These are phyloP conservation scores for Zangia roseola DNA, from an alignment of 768 basidiomycete genomes.

Conservation along the genomic window DNA sequence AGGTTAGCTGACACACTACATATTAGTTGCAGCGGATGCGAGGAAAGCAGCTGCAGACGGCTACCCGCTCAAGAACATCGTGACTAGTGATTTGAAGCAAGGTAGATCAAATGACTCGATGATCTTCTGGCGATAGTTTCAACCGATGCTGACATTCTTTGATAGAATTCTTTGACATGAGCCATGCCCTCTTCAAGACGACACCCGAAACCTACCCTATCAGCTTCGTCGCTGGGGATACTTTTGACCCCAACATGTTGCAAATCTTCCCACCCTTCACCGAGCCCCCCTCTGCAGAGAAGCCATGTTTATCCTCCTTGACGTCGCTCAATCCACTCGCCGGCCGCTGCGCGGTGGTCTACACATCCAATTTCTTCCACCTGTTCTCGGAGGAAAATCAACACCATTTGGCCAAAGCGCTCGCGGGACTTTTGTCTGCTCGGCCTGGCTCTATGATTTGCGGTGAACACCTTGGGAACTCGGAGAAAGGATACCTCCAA, in stretches of 20 bases:
- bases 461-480: slow-evolving; percentile 24
- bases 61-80: slow-evolving; percentile 37
- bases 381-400: slow-evolving; percentile 32
- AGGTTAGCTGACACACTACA: background rate
- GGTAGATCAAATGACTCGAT: slow-evolving; percentile 21
- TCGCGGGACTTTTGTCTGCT: slow-evolving; percentile 30
- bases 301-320: slow-evolving; percentile 33
- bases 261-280: slow-evolving; percentile 31
- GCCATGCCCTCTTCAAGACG: slow-evolving; percentile 60
- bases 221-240: slow-evolving; percentile 56
- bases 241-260: slow-evolving; percentile 47
- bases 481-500: background rate
- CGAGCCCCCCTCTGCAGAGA: slow-evolving; percentile 18
- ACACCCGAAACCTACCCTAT: slow-evolving; percentile 49
- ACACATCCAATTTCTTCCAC: slow-evolving; percentile 49
- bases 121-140: background rate
- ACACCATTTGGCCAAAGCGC: slow-evolving; percentile 22
- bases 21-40: slow-evolving; percentile 32
- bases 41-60: slow-evolving; percentile 43
- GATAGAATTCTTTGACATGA: slow-evolving; percentile 55
- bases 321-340: slow-evolving; percentile 47
- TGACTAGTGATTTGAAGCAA: slow-evolving; percentile 40
- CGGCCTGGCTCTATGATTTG: slow-evolving; percentile 33
- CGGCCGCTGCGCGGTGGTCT: slow-evolving; percentile 50
- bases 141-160: background rate